These are phyloP conservation scores for Colletotrichum kahawae DNA, from an alignment of 2,329 filamentous ascomycete species.

Conservation along the genomic window DNA sequence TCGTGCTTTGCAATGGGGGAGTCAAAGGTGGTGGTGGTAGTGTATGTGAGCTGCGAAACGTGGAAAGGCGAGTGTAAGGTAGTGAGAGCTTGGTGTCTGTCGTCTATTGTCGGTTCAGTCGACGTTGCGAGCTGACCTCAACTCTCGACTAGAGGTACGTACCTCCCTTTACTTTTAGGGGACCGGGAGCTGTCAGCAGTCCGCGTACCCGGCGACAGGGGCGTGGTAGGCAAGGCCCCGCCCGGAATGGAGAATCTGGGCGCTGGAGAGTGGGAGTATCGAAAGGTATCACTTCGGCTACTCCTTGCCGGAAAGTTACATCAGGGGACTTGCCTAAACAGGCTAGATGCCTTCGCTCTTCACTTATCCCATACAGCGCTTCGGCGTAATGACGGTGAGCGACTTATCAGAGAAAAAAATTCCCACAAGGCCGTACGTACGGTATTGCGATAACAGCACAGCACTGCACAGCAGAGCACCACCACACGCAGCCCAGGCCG, in stretches of 20 bases:
- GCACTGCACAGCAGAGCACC: background rate
- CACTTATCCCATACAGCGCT: background rate
- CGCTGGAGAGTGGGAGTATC: background rate
- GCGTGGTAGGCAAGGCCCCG: background rate
- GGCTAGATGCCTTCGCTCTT: background rate
- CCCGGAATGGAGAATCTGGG: background rate
- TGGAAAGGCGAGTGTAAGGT: background rate
- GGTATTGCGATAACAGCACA: conserved; percentile 8
- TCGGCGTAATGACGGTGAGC: background rate
- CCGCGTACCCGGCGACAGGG: conserved; percentile 6
- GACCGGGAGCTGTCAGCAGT: conserved; percentile 15
- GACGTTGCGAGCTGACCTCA: conserved; percentile 20
- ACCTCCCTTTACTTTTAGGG: background rate
- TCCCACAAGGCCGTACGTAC: background rate
- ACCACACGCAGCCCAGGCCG: background rate
- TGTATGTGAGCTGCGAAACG: background rate
- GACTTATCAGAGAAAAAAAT: conserved; percentile 8
- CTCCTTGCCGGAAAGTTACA: background rate
- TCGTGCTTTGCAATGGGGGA: background rate
- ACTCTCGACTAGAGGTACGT: background rate
- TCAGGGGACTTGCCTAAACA: background rate
- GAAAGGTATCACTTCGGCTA: background rate
- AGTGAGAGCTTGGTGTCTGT: background rate
- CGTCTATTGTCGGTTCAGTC: conserved; percentile 9
- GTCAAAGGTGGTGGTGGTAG: background rate